A percentile compares a stretch with the other conserved stretches of the same genome.
Evolutionary conservation across 2,329 filamentous ascomycete species (phyloP).

Genomic region (Pyrenophora seminiperda): DNA sequence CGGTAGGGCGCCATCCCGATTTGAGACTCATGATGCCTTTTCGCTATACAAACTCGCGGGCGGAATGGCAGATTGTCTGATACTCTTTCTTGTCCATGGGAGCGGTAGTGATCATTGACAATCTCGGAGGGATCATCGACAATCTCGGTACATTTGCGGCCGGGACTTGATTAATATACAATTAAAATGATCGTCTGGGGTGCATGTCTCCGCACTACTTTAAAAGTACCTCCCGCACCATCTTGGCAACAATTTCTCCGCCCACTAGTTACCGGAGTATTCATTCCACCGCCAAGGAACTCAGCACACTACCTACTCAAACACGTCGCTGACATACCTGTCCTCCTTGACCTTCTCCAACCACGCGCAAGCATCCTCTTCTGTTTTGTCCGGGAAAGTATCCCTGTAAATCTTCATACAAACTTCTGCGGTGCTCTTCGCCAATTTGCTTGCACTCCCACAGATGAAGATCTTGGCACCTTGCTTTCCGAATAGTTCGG

Average conservation of each 20-base stretch:
- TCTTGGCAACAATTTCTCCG: constrained; percentile 8
- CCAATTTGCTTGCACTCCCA: constrained; percentile 58
- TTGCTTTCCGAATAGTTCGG: constrained; percentile 47
- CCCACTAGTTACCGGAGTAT: background rate
- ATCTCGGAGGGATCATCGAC: background rate
- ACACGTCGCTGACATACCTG: constrained; percentile 13
- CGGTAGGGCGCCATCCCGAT: background rate
- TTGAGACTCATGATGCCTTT: too few species aligned
- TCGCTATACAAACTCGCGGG: background rate
- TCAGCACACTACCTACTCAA: constrained; percentile 6
- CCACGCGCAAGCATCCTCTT: constrained; percentile 6
- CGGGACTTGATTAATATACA: background rate
- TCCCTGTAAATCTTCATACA: constrained; percentile 26
- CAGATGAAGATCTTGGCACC: constrained; percentile 66
- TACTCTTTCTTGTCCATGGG: background rate
- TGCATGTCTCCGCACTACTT: constrained; percentile 1
- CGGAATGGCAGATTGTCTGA: background rate
- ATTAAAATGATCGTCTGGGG: constrained; percentile 1
- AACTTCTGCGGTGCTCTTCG: constrained; percentile 44
- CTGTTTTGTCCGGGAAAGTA: constrained; percentile 5
- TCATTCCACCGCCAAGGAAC: constrained; percentile 4
- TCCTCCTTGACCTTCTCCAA: constrained; percentile 10
- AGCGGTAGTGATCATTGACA: too few species aligned
- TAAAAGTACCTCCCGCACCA: background rate
- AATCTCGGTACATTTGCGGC: background rate